Base-by-base conservation (phyloP, 176 grass and related monocot species). In the Typha latifolia region DNA sequence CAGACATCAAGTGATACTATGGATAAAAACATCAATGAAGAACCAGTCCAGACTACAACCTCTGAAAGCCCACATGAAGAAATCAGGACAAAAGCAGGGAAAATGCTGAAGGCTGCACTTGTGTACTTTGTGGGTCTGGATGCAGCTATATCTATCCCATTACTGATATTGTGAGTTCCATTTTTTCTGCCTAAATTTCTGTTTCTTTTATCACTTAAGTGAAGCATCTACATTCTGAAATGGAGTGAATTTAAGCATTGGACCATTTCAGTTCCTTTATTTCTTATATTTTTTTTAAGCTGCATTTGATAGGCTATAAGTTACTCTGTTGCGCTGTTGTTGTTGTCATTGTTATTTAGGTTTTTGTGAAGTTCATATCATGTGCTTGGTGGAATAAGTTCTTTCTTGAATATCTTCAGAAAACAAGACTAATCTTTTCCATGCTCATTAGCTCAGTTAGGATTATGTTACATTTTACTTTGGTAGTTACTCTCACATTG, bases 101-200 rank as follows among this genome's bases (percentile, higher is more conserved):
- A 32, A 23, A 61, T 76, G 64, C 19, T 67, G 51, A 67, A 67
- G 51, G 16, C 64, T 76, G 64, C 51, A 8, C 14, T 76, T 5
- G 63, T 59, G 7, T 67, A 59, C 51, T 67, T 76, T 63, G 37
- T 67, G 32, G 32, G 63, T 57, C 31, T 76, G 12, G 64, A 76
- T 61, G 73, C 64, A 48, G 64, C 73, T 59, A 67, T 76, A 67
- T 67, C 73, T 56, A 61, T 76, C 34, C 73, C 73, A 49, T 21
- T 76, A 47, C 47, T 67, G 7, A 56, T 76, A 76, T 76, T 76
- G 73, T 76, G 67, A 67, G 73, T 67, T 59, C 14, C 5, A 59
- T 12, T 3, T 26, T 67, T 21, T 18, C 3, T 19, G 18, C n/a
- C 53, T 59, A 5, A 19, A 59, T n/a, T 6, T 21, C 53, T 59